Evolutionary conservation across 1,284 basidiomycete genomes (phyloP), one percentile per base, ranked within the genome.

Genomic region (Ganoderma lucidum): DNA sequence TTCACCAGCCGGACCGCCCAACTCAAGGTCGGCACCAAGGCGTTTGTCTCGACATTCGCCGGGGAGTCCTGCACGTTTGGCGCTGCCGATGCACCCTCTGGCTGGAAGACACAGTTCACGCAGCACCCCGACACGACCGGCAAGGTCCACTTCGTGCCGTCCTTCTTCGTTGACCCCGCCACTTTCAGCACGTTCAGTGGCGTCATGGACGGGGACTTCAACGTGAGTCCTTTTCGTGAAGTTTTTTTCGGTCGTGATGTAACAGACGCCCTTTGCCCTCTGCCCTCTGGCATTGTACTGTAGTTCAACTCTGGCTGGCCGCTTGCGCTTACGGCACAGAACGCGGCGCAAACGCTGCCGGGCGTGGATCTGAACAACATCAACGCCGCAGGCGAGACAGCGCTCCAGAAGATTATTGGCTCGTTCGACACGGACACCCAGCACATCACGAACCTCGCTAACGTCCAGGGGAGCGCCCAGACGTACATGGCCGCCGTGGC

Each of bases 21-120:
- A 76, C 82, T 94, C 62, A 83, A 82, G 68, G 88, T 87, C 73
- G 80, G 86, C 71, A 82, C 83, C 69, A 86, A 86, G 62, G 86
- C 90, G 14, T 86, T 95, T 63, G 91, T 92, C 2, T 92, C 92
- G 0, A 93, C 93, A 1, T 96, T 96, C 78, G 83, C 93, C 3
- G 94, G 94, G n/a, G 90, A 94, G 73, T 80, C 84, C 59, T 95
- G 93, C 77, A 83, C 80, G 0, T 95, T 95, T 75, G 94, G 93
- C 62, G 86, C 87, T 74, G 78, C 72, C 12, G 86, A 81, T 62
- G 81, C 81, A 19, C 72, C 80, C 2, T 78, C 85, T 1, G 91
- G 89, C 56, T 93, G 91, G 91, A 80, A 78, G 58, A 80, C 81
- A 0, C 85, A 91, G 74, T 91, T 91, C 75, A 79, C 83, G 23